Base-by-base conservation (phyloP, 1,284 basidiomycete genomes). In the Moesziomyces parantarcticus region DNA sequence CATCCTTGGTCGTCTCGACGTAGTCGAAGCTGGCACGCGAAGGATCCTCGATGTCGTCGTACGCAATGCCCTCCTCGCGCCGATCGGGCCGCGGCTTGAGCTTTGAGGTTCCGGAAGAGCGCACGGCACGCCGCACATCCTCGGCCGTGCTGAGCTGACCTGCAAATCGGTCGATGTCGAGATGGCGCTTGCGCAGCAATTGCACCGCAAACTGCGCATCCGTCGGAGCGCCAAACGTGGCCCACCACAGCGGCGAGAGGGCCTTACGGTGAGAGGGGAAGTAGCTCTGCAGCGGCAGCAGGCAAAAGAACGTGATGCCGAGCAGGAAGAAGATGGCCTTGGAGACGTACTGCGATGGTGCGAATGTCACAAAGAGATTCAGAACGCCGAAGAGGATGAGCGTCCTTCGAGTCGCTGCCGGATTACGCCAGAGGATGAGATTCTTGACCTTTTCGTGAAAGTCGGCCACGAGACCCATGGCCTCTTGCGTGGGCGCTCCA, bases 381-480 rank as follows among this genome's bases (percentile, higher is more conserved):
- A 68, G 52, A 21, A 76, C 44, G 10, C 62, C 55, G 20, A 83
- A 67, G n/a, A 80, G 46, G 22, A 71, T 47, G 21, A 83, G 39
- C 5, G 82, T 79, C 3, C 80, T 58, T 40, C 67, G 62, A 18
- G 75, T 80, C 3, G 81, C 80, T 0, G 48, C 55, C 5, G 82
- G 69, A 34, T 83, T 83, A 16, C 82, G 65, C 82, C 82, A 83
- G 6, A 83, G 55, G 46, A 83, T 72, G 22, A 83, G 62, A 42
- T 82, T 82, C 63, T 83, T 83, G 51, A 79, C 63, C 60, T 83
- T 83, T 47, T 83, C 82, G 56, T 83, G 82, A 44, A 74, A 80
- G 46, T 83, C 82, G 20, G 81, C 82, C 2, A 83, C 56, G 26
- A 82, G 66, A 7, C 80, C 79, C 49, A 74, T 64, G 5, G 73